These are phyloP conservation scores for Trapa incisa DNA, from an alignment of 345 rosid genomes.

Conservation along the genomic window DNA sequence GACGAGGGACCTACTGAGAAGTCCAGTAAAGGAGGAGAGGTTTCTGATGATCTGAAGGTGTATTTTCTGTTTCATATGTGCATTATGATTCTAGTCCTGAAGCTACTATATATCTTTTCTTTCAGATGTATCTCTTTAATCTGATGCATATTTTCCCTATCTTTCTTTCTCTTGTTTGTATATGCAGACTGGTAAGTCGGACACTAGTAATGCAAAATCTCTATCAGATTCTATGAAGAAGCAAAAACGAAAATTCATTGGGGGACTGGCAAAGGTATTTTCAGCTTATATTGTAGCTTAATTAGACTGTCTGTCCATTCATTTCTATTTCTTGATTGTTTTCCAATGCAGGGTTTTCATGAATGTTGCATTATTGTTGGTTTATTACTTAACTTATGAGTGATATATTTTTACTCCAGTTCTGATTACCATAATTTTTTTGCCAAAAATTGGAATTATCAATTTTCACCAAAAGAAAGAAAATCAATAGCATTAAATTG, in stretches of 20 bases:
- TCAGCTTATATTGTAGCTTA: not conserved
- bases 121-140: not conserved
- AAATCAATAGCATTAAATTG: not conserved
- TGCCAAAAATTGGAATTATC: too few species aligned
- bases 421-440: not conserved
- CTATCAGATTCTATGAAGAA: conserved; percentile 49
- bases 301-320: not conserved
- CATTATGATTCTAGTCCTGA: not conserved
- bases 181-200: conserved; percentile 27
- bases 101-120: not conserved
- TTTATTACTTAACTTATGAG: not conserved
- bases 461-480: too few species aligned
- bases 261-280: conserved; percentile 67
- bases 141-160: not conserved
- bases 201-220: conserved; percentile 30
- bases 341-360: not conserved
- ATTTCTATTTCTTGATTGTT: not conserved
- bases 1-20: conserved; percentile 25
- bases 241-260: conserved; percentile 55
- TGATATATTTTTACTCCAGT: not conserved
- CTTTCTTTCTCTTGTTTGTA: not conserved
- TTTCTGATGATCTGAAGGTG: conserved; percentile 48
- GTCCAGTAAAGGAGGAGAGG: conserved; percentile 32
- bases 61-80: conserved; percentile 6
- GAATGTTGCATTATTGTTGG: not conserved